Base-by-base conservation (phyloP, 257 asterid species). In the Salvia rosmarinus region DNA sequence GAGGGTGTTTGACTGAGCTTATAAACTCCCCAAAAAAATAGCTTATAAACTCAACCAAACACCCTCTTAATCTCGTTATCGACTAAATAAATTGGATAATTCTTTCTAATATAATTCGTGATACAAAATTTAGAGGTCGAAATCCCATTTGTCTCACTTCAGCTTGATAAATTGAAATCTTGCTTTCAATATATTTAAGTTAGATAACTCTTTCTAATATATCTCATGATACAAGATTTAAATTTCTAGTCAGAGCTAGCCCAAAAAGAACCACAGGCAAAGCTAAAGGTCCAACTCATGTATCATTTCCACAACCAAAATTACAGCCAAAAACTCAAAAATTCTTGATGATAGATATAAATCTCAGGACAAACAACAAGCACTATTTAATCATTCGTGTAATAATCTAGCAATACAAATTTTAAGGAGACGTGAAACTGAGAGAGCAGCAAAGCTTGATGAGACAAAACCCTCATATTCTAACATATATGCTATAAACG, bases 291-390 rank as follows among this genome's bases (percentile, higher is more conserved):
- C 58, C 4, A 46, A 19, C 42, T 19, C 58, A 44, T 30, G 40
- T 30, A 66, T 72, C 50, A 64, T 20, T 55, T 62, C 59, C 21
- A 35, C 23, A 47, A 35, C 14, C n/a, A 39, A 47, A 57, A 43
- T 52, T 40, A 39, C 13, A 50, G 19, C 66, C 37, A 56, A 5
- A 56, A 60, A 62, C 65, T 20, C 50, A 6, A 32, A 40, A 39
- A 35, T 9, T 30, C 23, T 61, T 9, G 74, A 56, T 12, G 54
- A 77, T 44, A 54, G 23, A 37, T 61, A 61, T 5, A 46, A 60
- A 71, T 67, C 54, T 63, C 25, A 76, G 70, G 44, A 74, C 75
- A 74, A 79, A 65, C 72, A 60, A 61, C 71, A 68, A 78, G 64
- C 70, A 75, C 55, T 49, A 78, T 44, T 28, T 76, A 66, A 61